Base-by-base conservation (phyloP, 2,329 filamentous ascomycete species). In the Alternaria postmessia region DNA sequence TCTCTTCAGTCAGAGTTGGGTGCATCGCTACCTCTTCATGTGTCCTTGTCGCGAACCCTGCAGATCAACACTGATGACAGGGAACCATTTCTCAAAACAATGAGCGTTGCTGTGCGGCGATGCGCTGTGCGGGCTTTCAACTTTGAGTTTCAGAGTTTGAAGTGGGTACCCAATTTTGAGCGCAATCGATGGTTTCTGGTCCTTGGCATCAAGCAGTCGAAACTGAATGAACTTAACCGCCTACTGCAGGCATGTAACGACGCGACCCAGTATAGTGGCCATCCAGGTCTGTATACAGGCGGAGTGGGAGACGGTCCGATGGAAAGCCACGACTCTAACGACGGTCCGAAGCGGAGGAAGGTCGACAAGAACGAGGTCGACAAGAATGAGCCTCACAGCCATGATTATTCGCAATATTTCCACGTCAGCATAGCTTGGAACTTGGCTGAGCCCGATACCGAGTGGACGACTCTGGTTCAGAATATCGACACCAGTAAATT, bases 401-500 rank as follows among this genome's bases (percentile, higher is more conserved):
- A 52, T 52, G 36, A 59, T 39, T 57, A 83, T 54, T 84, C 84
- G 5, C 77, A 83, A 49, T 87, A 86, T 22, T 97, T 97, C 73
- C 95, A 99, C 78, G 81, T 98, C 61, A 97, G 93, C 46, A 87
- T 99, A 57, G 95, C 90, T 0, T 98, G 94, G 95, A 90, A 75
- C 44, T 65, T 80, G 24, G 54, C 60, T 11, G 72, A 75, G 54
- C 75, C 75, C 7, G 65, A 63, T 18, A 46, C 67, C 9, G 69
- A 70, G 36, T 76, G 68, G 68, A 56, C 68, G 8, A 56, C 60
- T 39, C 38, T 76, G 34, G 63, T 76, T 2, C 52, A 67, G 42
- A n/a, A 51, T 42, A 63, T 76, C 24, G 64, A 73, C 41, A 59
- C 75, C 16, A 57, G 61, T 43, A 60, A 64, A 36, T 57, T 65